These are phyloP conservation scores for Gautieria morchelliformis DNA, from an alignment of 768 basidiomycete genomes.

Conservation along the genomic window DNA sequence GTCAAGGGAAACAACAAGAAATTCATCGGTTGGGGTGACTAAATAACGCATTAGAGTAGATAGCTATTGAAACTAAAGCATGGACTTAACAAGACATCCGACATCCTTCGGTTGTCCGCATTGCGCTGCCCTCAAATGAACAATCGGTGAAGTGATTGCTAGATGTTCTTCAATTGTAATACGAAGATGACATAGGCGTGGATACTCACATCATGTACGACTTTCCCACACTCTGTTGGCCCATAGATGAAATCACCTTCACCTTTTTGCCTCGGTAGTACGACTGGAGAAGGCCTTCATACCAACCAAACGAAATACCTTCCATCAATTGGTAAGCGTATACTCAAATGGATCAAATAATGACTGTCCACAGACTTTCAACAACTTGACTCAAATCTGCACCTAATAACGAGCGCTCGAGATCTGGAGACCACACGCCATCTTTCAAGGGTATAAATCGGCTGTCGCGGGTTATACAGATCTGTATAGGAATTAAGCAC, in stretches of 20 bases:
- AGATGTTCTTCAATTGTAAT: background rate
- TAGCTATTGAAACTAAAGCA: background rate
- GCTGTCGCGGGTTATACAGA: constrained; percentile 51
- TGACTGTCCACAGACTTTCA: constrained; percentile 22
- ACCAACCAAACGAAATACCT: background rate
- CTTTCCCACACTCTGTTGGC: constrained; percentile 17
- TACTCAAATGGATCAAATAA: background rate
- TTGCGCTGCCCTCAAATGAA: constrained; percentile 56
- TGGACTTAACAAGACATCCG: constrained; percentile 12
- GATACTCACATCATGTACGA: constrained; percentile 8
- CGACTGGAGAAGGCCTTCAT: background rate
- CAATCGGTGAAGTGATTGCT: constrained; percentile 51
- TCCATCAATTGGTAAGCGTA: background rate
- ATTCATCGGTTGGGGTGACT: constrained; percentile 47
- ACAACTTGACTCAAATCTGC: constrained; percentile 51
- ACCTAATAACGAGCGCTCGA: constrained; percentile 46
- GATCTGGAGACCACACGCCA: constrained; percentile 38
- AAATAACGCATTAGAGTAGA: constrained; percentile 12
- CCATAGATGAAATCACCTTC: constrained; percentile 59
- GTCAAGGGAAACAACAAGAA: constrained; percentile 48
- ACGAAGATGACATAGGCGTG: no score
- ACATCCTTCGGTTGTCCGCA: constrained; percentile 43
- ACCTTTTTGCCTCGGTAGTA: constrained; percentile 31
- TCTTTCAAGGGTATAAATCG: constrained; percentile 54
- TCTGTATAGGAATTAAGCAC: constrained; percentile 56